Base-by-base conservation (phyloP, 306 rosid species). In the Rosa rugosa region DNA sequence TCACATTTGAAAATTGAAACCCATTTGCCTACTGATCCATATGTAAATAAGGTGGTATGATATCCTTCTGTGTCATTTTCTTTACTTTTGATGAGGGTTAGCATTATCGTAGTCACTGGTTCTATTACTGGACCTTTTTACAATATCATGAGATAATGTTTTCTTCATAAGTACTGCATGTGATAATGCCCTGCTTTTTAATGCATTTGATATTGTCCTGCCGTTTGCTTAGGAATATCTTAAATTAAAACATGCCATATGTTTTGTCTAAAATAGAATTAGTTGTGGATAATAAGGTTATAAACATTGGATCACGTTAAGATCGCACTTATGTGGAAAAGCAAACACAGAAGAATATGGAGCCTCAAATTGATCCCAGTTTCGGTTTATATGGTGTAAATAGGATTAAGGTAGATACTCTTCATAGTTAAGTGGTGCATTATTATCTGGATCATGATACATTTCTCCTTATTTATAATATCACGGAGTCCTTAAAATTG, bases 1-100 rank as follows among this genome's bases (percentile, higher is more conserved):
- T n/a, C 87, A 75, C 68, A 76, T 44, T 72, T 84, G 49, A 3
- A 8, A 76, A 38, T 72, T 84, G 49, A 3, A 8, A 31, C 81
- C 77, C 62, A 5, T 14, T 6, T 86, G 27, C 67, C 3, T 3
- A 25, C 23, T 83, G 87, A 91, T 25, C 49, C 13, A 31, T 71
- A 45, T 23, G 31, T 44, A 54, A 60, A 70, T 49, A 69, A 2
- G 34, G 22, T 51, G 41, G 23, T 50, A 46, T 34, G 64, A 17
- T 54, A 22, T 60, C 42, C 23, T 1, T 40, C 8, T 4, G 4
- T 25, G 40, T 47, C 2, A 18, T 54, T 54, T 71, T 71, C 41
- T 71, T n/a, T 45, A 71, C 57, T 16, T 20, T 54, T 54, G 11
- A 54, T 54, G 22, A 20, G 4, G 25, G 25, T 20, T 54, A 20